Evolutionary conservation across 2,329 filamentous ascomycete genomes (phyloP).

Genomic region (Helminthosporium solani): DNA sequence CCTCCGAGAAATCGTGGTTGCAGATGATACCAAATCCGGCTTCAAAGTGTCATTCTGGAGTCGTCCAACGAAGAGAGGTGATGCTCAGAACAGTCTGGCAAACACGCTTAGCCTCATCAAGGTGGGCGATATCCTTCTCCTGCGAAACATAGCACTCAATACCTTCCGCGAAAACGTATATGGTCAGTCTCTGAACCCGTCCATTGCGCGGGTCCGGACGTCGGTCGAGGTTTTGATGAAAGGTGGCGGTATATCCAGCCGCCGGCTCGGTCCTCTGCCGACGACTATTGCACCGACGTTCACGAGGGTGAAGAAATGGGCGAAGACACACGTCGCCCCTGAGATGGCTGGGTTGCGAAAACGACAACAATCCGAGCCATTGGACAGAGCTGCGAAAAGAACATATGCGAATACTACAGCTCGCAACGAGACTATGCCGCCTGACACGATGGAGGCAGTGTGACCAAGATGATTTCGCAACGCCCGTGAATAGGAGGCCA

Average conservation of each 20-base stretch:
- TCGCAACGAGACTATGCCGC: slow-evolving; percentile 27
- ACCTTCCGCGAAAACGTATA: slow-evolving; percentile 77
- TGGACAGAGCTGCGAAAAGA: slow-evolving; percentile 14
- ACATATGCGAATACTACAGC: slow-evolving; percentile 3
- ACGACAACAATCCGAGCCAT: slow-evolving; percentile 17
- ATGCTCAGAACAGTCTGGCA: slow-evolving; percentile 40
- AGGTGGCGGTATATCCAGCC: slow-evolving; percentile 50
- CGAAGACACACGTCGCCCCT: slow-evolving; percentile 64
- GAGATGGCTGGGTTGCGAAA: slow-evolving; percentile 17
- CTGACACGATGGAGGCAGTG: slow-evolving; percentile 33
- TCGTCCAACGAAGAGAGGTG: slow-evolving; percentile 12
- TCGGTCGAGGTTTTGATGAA: slow-evolving; percentile 67
- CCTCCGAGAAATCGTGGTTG: slow-evolving; percentile 53
- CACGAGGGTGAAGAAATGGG: slow-evolving; percentile 71
- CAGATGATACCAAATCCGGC: slow-evolving; percentile 78
- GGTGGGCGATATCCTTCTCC: slow-evolving; percentile 72
- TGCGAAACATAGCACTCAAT: slow-evolving; percentile 76
- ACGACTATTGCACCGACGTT: slow-evolving; percentile 64
- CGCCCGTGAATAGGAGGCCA: background rate
- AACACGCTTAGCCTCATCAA: slow-evolving; percentile 53
- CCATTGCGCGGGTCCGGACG: slow-evolving; percentile 66
- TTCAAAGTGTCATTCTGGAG: slow-evolving; percentile 84
- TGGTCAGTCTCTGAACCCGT: slow-evolving; percentile 75
- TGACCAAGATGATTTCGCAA: slow-evolving; percentile 6
- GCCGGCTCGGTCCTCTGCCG: slow-evolving; percentile 43